phyloP scores from a whole-genome alignment of 1,284 basidiomycete genomes.

The Sporisorium graminicola region DNA sequence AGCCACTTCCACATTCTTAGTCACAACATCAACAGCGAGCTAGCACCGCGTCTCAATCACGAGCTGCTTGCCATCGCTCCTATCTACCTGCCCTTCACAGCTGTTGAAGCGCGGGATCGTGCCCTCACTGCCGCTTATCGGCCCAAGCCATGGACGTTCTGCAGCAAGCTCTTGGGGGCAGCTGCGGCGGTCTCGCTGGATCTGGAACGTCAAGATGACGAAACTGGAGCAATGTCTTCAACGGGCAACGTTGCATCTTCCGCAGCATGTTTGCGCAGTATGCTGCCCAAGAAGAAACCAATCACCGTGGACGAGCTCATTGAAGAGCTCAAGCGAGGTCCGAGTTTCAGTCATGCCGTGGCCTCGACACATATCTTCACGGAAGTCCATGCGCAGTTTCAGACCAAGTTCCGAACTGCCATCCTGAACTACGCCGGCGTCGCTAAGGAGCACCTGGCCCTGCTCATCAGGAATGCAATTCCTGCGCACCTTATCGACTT shows the following conservation, averaged over 20 bases:
- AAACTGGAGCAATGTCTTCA: not conserved
- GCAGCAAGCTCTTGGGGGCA: too few species aligned
- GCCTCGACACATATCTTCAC: not conserved
- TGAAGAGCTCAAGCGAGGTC: not conserved
- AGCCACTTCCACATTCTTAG: slow-evolving; percentile 7
- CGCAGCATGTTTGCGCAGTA: not conserved
- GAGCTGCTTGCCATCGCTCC: slow-evolving; percentile 13
- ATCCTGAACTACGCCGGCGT: slow-evolving; percentile 3
- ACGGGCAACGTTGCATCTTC: not conserved
- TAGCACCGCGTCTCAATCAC: slow-evolving; percentile 7
- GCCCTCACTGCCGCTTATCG: not conserved
- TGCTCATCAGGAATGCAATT: slow-evolving; percentile 7
- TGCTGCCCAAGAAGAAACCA: slow-evolving; percentile 11
- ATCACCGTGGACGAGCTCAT: slow-evolving; percentile 15
- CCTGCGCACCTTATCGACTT: not conserved
- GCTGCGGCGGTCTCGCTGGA: not conserved
- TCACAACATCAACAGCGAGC: not conserved
- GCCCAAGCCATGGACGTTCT: slow-evolving; percentile 18
- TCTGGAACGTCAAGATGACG: not conserved
- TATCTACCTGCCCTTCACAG: slow-evolving; percentile 19
- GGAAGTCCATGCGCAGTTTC: slow-evolving; percentile 1
- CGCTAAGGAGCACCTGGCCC: not conserved
- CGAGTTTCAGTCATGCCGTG: not conserved
- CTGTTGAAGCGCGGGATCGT: slow-evolving; percentile 5
- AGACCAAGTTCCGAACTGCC: slow-evolving; percentile 11